phyloP scores from a whole-genome alignment of 768 basidiomycete species.

The Lactarius hatsudake region DNA sequence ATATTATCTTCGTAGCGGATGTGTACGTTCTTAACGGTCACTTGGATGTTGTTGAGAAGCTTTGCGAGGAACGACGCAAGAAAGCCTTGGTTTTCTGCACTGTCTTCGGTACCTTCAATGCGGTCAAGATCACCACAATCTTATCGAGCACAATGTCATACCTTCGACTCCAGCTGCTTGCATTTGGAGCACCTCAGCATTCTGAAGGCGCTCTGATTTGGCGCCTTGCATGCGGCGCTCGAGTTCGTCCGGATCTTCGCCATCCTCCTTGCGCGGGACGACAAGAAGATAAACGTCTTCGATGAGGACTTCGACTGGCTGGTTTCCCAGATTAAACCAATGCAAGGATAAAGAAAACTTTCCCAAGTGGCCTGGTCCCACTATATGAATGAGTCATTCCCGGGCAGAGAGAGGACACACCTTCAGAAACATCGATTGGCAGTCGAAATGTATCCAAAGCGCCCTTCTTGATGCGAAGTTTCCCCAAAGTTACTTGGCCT shows the following conservation, averaged over 20 bases:
- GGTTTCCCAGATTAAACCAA: slow-evolving; percentile 86
- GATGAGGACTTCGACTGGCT: slow-evolving; percentile 86
- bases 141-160: slow-evolving; percentile 30
- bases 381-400: slow-evolving; percentile 5
- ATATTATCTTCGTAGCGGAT: slow-evolving; percentile 93
- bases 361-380: slow-evolving; percentile 68
- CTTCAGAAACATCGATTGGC: slow-evolving; percentile 93
- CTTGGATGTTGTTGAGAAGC: slow-evolving; percentile 93
- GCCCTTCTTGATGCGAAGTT: slow-evolving; percentile 86
- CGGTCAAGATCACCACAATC: neutral
- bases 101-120: slow-evolving; percentile 36
- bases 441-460: slow-evolving; percentile 94
- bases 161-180: slow-evolving; percentile 53
- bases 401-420: slow-evolving; percentile 37
- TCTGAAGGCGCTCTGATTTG: slow-evolving; percentile 86
- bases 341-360: slow-evolving; percentile 83
- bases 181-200: slow-evolving; percentile 80
- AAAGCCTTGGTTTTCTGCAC: slow-evolving; percentile 75
- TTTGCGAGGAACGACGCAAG: slow-evolving; percentile 81
- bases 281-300: slow-evolving; percentile 96
- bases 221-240: slow-evolving; percentile 76
- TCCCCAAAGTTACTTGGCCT: slow-evolving; percentile 78
- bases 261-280: slow-evolving; percentile 69
- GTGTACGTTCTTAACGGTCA: slow-evolving; percentile 94
- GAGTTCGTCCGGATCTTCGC: slow-evolving; percentile 78